These are phyloP conservation scores for Penicillium sp. DNA, from an alignment of 2,329 filamentous ascomycete genomes.

Conservation along the genomic window DNA sequence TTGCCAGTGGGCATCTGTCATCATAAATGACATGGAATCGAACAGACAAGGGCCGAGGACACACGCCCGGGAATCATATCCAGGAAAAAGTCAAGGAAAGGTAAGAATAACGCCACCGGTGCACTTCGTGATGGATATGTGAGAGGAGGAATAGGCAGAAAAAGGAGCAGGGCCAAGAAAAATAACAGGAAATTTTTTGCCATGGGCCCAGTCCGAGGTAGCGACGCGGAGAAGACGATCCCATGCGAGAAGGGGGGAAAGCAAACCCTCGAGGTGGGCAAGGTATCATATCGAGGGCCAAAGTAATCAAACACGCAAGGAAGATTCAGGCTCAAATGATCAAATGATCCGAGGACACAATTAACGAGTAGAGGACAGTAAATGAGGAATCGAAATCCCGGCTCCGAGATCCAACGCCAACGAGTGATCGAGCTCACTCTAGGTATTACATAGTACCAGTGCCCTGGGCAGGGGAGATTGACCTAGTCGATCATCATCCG, in stretches of 20 bases:
- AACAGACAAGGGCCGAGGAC: slow-evolving; percentile 7
- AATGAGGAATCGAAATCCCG: slow-evolving; percentile 29
- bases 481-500: slow-evolving; percentile 50
- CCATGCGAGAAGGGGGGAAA: slow-evolving; percentile 9
- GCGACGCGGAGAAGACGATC: not conserved
- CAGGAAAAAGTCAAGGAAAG: slow-evolving; percentile 12
- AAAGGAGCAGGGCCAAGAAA: slow-evolving; percentile 17
- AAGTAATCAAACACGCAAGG: slow-evolving; percentile 19
- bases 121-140: slow-evolving; percentile 24
- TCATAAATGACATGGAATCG: slow-evolving; percentile 23
- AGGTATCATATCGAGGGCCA: slow-evolving; percentile 35
- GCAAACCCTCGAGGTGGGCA: slow-evolving; percentile 23
- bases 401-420: slow-evolving; percentile 18
- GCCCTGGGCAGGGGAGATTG: not conserved
- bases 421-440: slow-evolving; percentile 6
- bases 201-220: too few species aligned
- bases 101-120: slow-evolving; percentile 22
- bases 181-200: slow-evolving; percentile 22
- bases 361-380: slow-evolving; percentile 27
- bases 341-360: slow-evolving; percentile 39
- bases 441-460: slow-evolving; percentile 14
- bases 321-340: slow-evolving; percentile 26
- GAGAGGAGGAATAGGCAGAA: slow-evolving; percentile 11
- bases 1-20: slow-evolving; percentile 14
- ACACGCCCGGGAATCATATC: slow-evolving; percentile 24